phyloP scores from a whole-genome alignment of 495 filamentous ascomycete genomes.

The Aspergillus nidulans region DNA sequence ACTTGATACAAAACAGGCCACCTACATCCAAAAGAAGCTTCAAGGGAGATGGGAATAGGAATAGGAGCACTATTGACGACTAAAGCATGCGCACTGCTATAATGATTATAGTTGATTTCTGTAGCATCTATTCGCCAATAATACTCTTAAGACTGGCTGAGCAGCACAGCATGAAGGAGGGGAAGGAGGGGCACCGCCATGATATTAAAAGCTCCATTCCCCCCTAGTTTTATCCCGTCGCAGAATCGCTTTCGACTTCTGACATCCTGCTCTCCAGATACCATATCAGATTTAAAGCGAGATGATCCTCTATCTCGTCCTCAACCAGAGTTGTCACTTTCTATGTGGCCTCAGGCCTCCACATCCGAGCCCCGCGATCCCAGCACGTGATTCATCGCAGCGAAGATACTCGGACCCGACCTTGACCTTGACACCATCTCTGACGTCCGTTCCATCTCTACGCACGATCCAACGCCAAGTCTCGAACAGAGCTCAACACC shows the following conservation, averaged over 20 bases:
- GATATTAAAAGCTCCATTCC: conserved; percentile 3
- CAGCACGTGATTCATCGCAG: conserved; percentile 10
- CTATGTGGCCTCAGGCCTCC: conserved; percentile 11
- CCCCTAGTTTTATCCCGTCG: no score
- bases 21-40: background rate
- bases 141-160: background rate
- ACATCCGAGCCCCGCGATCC: conserved; percentile 12
- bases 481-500: background rate
- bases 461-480: background rate
- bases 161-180: background rate
- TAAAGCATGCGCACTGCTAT: background rate
- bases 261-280: no score
- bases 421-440: background rate
- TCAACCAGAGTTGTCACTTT: conserved; percentile 10
- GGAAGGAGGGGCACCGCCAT: background rate
- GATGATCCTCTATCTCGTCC: conserved; percentile 9
- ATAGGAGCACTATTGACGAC: background rate
- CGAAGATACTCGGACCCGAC: background rate
- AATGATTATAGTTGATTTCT: background rate
- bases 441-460: background rate
- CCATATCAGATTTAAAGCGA: no score
- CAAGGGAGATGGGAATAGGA: background rate
- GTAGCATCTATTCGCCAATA: conserved; percentile 2
- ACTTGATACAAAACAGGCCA: background rate
- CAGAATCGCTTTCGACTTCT: no score